Conservation (phyloP, 2,329 filamentous ascomycete species). For the Aureobasidium sp. region DNA sequence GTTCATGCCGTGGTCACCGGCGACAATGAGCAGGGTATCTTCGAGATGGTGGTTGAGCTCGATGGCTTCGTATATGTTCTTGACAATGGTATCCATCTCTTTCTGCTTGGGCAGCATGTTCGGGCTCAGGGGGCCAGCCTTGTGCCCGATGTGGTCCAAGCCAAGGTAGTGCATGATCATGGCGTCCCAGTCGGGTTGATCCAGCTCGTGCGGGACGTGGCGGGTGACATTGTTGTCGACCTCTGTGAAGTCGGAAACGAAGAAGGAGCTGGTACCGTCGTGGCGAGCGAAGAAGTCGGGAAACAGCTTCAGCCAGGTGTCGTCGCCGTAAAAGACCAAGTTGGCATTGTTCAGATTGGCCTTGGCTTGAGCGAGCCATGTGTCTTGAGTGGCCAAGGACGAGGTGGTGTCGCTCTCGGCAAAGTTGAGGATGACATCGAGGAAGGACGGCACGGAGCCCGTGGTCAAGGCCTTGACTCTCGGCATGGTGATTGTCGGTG, state of each 20-base stretch:
- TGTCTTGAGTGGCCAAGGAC: constrained; percentile 80
- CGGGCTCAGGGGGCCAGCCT: constrained; percentile 74
- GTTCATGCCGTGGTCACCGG: constrained; percentile 99
- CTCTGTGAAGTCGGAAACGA: constrained; percentile 96
- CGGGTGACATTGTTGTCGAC: constrained; percentile 97
- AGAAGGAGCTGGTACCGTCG: constrained; percentile 96
- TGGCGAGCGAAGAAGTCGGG: constrained; percentile 77
- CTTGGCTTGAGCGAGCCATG: constrained; percentile 89
- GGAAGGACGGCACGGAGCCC: constrained; percentile 94
- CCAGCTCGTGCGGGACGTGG: constrained; percentile 71
- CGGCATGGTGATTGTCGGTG: constrained; percentile 97
- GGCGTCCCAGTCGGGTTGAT: constrained; percentile 76
- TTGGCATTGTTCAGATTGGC: constrained; percentile 51
- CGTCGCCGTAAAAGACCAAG: constrained; percentile 91
- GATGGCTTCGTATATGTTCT: constrained; percentile 69
- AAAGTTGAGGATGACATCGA: constrained; percentile 94
- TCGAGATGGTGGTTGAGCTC: constrained; percentile 61
- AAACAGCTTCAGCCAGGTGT: constrained; percentile 97
- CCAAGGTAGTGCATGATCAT: constrained; percentile 95
- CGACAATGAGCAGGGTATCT: constrained; percentile 76
- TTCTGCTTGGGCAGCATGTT: constrained; percentile 89
- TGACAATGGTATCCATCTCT: constrained; percentile 86
- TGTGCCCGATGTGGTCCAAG: constrained; percentile 95
- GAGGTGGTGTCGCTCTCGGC: constrained; percentile 90
- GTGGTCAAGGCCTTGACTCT: constrained; percentile 95